Evolutionary conservation across 2,329 filamentous ascomycete genomes (phyloP).

Genomic region (Trichoderma pleuroti): DNA sequence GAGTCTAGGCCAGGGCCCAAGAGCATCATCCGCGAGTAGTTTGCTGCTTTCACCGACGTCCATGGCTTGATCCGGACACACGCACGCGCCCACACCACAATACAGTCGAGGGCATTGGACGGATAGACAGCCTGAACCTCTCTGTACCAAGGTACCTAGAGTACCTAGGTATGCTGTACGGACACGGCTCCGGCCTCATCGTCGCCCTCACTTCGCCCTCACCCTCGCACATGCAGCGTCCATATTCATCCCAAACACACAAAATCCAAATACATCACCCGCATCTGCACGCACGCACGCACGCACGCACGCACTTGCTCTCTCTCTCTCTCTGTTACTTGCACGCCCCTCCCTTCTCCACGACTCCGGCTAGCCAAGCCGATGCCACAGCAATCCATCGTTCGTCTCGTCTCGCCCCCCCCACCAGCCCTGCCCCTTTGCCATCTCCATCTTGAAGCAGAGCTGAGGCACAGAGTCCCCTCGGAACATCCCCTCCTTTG

Average conservation of each 20-base stretch:
- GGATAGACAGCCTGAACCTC: neutral
- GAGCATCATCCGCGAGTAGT: neutral
- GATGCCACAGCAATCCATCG: slow-evolving; percentile 17
- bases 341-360: slow-evolving; percentile 16
- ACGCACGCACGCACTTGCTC: too few relatives aligned
- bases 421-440: slow-evolving; percentile 18
- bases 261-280: neutral
- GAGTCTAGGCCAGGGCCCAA: neutral
- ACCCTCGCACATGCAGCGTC: neutral
- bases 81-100: neutral
- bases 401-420: slow-evolving; percentile 12
- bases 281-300: slow-evolving; percentile 1
- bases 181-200: neutral
- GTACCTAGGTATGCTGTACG: neutral
- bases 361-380: slow-evolving; percentile 14
- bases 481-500: neutral
- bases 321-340: neutral
- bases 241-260: neutral
- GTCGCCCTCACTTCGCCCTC: neutral
- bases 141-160: neutral
- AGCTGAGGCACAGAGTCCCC: slow-evolving; percentile 10
- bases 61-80: slow-evolving; percentile 1
- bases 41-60: neutral
- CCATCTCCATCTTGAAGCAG: slow-evolving; percentile 15
- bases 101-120: neutral